Evolutionary conservation across 1,284 basidiomycete genomes (phyloP).

Genomic region (Leccinum angustisporum): DNA sequence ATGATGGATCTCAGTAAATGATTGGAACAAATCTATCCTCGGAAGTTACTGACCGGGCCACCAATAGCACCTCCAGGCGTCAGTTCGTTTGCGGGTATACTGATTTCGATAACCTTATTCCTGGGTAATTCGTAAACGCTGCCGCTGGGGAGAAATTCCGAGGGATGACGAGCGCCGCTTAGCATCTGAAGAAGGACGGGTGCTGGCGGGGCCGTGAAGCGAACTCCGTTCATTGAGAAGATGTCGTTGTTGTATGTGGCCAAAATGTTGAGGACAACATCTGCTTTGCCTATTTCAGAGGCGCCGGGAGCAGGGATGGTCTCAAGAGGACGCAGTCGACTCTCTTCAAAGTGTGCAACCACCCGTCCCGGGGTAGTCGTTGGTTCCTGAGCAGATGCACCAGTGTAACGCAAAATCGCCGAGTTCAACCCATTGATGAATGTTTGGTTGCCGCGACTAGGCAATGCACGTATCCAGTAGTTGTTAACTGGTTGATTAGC

Average conservation of each 20-base stretch:
- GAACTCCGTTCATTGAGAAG: conserved; percentile 38
- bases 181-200: conserved; percentile 55
- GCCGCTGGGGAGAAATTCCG: conserved; percentile 45
- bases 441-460: conserved; percentile 24
- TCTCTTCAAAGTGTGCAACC: conserved; percentile 32
- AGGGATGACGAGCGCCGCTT: conserved; percentile 43
- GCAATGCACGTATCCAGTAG: conserved; percentile 32
- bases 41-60: conserved; percentile 35
- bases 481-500: conserved; percentile 41
- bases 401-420: conserved; percentile 46
- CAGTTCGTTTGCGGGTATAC: conserved; percentile 34
- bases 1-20: not conserved
- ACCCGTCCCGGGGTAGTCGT: conserved; percentile 21
- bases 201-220: conserved; percentile 39
- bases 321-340: conserved; percentile 31
- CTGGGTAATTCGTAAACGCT: conserved; percentile 45
- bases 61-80: conserved; percentile 31
- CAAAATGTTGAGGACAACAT: conserved; percentile 34
- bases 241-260: conserved; percentile 16
- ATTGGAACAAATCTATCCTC: not conserved
- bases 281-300: conserved; percentile 36
- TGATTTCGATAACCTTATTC: conserved; percentile 48
- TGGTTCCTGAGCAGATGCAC: conserved; percentile 38
- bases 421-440: conserved; percentile 38
- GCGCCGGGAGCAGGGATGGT: conserved; percentile 33